A percentile compares a stretch with the other conserved stretches of the same genome.
Evolutionary conservation across 208 protist genomes (phyloP).

Genomic region (Leishmania mexicana): DNA sequence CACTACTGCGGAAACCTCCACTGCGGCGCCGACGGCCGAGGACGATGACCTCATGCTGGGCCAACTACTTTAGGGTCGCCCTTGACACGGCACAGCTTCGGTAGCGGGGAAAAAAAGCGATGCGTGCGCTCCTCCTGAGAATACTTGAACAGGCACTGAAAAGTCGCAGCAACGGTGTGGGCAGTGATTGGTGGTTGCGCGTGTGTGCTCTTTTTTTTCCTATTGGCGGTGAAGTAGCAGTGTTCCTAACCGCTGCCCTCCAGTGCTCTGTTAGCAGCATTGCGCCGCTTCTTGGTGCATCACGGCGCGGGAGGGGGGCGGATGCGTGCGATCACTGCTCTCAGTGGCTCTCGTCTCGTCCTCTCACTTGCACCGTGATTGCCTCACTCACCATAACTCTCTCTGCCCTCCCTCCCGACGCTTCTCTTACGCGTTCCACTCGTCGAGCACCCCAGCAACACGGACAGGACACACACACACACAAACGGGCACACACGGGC

Average conservation of each 20-base stretch:
- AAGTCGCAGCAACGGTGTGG: neutral
- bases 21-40: neutral
- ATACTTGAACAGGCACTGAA: neutral
- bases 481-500: neutral
- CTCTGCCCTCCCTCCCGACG: too few species aligned
- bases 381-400: neutral
- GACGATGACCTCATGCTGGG: constrained; percentile 22
- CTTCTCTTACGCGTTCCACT: neutral
- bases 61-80: constrained; percentile 6
- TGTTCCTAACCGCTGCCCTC: neutral
- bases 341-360: neutral
- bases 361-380: neutral
- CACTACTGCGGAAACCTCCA: neutral
- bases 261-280: neutral
- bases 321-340: neutral
- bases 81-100: too few species aligned
- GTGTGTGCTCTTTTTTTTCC: neutral
- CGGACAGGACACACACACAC: neutral
- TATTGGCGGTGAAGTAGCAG: neutral
- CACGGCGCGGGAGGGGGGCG: neutral
- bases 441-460: neutral
- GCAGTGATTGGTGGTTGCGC: neutral
- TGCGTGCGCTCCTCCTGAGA: neutral
- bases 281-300: neutral
- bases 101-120: neutral